Evolutionary conservation across 1,139 yeast species (phyloP), one percentile per base, ranked within the genome.

Genomic region (Candida gigantensis): DNA sequence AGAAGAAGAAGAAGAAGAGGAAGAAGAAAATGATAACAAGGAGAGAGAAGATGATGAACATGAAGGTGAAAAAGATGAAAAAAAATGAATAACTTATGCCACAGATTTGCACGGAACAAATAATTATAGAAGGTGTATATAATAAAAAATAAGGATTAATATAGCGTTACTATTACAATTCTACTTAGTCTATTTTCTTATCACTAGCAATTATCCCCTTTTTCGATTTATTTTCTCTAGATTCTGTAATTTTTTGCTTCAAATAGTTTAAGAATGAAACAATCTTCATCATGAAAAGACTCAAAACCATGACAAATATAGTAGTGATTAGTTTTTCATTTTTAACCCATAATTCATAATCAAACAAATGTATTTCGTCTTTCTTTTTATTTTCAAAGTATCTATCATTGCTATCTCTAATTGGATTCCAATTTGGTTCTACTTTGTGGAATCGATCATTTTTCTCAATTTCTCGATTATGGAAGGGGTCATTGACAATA

Each of bases 381-480:
- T 52, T 47, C 38, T 59, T 53, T 41, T 58, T 61, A 37, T 65
- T 65, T 17, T 41, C 36, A 32, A 67, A 36, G 47, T 66, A 70
- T 13, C 67, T 41, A 24, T 55, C 48, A 41, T 61, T 59, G 6
- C 73, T 62, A 36, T 68, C 58, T 33, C 60, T 60, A 16, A 57
- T 51, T 2, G 58, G 50, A 30, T 51, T 48, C 63, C 65, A 58
- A 12, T 53, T 49, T 8, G 67, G 71, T 12, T 68, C 72, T 2
- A 57, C 65, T 34, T 60, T 55, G 15, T 54, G 52, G 39, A 58
- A 64, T 33, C 68, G 62, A 35, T 72, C 60, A 49, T 81, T 81
- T 43, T 82, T 67, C 49, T 83, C 89, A 27, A 67, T 60, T 41
- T 80, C 87, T 9, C 61, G 43, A 19, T 55, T 57, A 36, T 84